phyloP scores from a whole-genome alignment of 1,139 yeast genomes.

The Suhomyces maxii region DNA sequence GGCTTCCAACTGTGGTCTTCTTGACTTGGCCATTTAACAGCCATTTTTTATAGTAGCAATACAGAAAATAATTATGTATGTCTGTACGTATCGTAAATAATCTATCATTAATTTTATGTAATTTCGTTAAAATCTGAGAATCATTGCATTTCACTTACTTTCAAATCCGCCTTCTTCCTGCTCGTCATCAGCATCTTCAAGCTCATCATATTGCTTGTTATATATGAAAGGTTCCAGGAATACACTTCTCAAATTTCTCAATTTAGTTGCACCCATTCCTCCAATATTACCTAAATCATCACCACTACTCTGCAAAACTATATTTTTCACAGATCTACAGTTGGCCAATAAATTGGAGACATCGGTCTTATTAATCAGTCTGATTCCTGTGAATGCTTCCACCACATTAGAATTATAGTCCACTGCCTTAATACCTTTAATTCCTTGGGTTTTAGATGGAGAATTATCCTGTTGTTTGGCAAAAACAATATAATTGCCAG shows the following conservation, averaged over 20 bases:
- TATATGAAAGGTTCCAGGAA: constrained; percentile 56
- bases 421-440: constrained; percentile 14
- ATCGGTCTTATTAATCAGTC: constrained; percentile 60
- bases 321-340: constrained; percentile 51
- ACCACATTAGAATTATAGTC: constrained; percentile 52
- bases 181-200: background rate
- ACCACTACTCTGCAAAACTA: constrained; percentile 30
- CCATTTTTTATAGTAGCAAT: too few species aligned
- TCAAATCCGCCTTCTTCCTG: too few species aligned
- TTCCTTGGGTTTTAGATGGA: constrained; percentile 14
- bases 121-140: too few species aligned
- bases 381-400: constrained; percentile 52
- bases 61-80: too few species aligned
- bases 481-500: constrained; percentile 70
- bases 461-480: constrained; percentile 47
- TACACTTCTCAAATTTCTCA: constrained; percentile 42
- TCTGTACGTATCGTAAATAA: too few species aligned
- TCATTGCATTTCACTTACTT: too few species aligned
- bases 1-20: too few species aligned
- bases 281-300: constrained; percentile 40
- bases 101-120: too few species aligned
- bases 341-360: constrained; percentile 54
- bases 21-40: too few species aligned
- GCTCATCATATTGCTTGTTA: constrained; percentile 25
- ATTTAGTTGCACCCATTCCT: constrained; percentile 60